These are phyloP conservation scores for Harringtonia aguacate DNA, from an alignment of 2,329 filamentous ascomycete species.

Conservation along the genomic window DNA sequence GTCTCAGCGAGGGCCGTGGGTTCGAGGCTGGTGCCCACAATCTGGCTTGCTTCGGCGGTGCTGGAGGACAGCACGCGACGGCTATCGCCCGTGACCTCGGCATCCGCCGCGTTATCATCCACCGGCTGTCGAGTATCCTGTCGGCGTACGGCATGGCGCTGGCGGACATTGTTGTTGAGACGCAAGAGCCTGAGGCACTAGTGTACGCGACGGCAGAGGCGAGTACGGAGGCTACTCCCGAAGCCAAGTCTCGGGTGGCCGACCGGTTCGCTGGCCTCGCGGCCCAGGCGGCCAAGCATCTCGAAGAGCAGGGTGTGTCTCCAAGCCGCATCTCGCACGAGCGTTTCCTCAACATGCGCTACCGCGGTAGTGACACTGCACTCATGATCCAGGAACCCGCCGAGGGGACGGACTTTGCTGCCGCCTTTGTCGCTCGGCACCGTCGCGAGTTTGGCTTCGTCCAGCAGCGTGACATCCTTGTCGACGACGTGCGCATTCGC, in stretches of 20 bases:
- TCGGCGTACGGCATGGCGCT: constrained; percentile 90
- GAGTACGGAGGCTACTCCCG: too few relatives aligned
- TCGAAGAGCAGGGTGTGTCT: too few relatives aligned
- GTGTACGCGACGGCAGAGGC: constrained; percentile 45
- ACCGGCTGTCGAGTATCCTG: constrained; percentile 78
- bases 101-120: constrained; percentile 75
- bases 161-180: constrained; percentile 85
- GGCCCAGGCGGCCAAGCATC: too few relatives aligned
- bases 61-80: constrained; percentile 86
- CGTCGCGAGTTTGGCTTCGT: constrained; percentile 93
- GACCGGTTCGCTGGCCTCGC: too few relatives aligned
- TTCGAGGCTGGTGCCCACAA: constrained; percentile 84
- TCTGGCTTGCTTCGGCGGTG: constrained; percentile 86
- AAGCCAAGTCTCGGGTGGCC: too few relatives aligned
- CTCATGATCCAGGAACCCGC: constrained; percentile 80
- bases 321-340: too few relatives aligned
- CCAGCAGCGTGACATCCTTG: constrained; percentile 72
- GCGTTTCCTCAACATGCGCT: constrained; percentile 90
- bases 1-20: constrained; percentile 83
- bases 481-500: constrained; percentile 80
- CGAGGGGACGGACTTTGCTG: constrained; percentile 70
- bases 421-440: constrained; percentile 78
- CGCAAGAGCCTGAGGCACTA: constrained; percentile 63
- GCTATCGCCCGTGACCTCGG: constrained; percentile 78
- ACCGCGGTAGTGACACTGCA: constrained; percentile 81